Evolutionary conservation across 257 asterid species (phyloP).

Genomic region (Cinchona pubescens): DNA sequence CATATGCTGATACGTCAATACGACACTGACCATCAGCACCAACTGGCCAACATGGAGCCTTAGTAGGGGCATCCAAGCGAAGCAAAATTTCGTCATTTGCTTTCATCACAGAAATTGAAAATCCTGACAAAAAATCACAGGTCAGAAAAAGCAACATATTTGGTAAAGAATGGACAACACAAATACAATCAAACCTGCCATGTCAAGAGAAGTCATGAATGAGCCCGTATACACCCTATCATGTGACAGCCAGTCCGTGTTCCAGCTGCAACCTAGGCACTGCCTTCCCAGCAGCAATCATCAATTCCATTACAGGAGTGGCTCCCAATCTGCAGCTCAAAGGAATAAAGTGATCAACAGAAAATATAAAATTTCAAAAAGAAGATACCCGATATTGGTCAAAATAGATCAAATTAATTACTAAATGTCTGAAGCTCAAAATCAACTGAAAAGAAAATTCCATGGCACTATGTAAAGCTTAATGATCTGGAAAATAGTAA

Average conservation of each 20-base stretch:
- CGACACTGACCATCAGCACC: conserved; percentile 70
- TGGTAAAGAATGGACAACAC: neutral
- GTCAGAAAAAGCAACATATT: conserved; percentile 16
- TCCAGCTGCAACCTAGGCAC: conserved; percentile 88
- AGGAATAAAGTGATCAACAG: conserved; percentile 11
- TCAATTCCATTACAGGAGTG: conserved; percentile 91
- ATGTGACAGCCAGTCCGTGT: conserved; percentile 94
- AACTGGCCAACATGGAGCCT: conserved; percentile 98
- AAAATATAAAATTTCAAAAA: neutral
- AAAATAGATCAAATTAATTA: neutral
- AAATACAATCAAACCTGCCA: conserved; percentile 63
- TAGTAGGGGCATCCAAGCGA: conserved; percentile 87
- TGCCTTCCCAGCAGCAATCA: conserved; percentile 95
- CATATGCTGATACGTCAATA: neutral
- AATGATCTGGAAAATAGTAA: neutral
- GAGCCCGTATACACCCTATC: conserved; percentile 98
- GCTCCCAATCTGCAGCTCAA: conserved; percentile 74
- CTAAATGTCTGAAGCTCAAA: neutral
- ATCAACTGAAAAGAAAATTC: neutral
- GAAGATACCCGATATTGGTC: neutral
- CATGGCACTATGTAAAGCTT: neutral
- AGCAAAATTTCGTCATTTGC: conserved; percentile 63
- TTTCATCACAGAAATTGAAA: conserved; percentile 91
- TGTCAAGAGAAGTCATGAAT: conserved; percentile 96
- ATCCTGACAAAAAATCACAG: conserved; percentile 48